Percentiles rank a stretch among this genome's conserved stretches.
Evolutionary conservation across 2,329 filamentous ascomycete species (phyloP).

Genomic region (Monosporascus sp.): DNA sequence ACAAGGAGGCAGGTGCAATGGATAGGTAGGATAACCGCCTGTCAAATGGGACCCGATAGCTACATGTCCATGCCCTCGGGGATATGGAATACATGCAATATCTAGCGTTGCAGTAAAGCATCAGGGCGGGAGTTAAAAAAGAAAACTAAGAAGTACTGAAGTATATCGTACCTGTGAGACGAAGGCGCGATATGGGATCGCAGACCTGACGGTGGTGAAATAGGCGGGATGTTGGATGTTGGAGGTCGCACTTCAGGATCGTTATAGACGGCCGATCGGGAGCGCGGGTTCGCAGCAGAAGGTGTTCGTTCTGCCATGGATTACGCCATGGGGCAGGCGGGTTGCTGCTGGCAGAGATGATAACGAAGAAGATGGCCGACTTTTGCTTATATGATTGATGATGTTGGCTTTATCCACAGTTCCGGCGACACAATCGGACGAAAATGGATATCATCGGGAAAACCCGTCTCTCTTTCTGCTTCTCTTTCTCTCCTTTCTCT

Average conservation of each 20-base stretch:
- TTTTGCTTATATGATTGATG: too few species aligned
- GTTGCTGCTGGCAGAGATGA: conserved; percentile 8
- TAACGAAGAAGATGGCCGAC: neutral
- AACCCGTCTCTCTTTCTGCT: neutral
- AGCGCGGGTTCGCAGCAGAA: conserved; percentile 40
- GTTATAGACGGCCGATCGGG: conserved; percentile 51
- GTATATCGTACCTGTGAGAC: conserved; percentile 24
- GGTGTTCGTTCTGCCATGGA: conserved; percentile 61
- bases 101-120: too few species aligned
- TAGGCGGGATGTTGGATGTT: conserved; percentile 16
- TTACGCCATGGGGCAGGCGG: conserved; percentile 57
- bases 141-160: neutral
- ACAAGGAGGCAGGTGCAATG: neutral
- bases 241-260: conserved; percentile 46
- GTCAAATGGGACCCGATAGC: too few species aligned
- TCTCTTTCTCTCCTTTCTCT: neutral
- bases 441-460: neutral
- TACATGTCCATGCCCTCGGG: too few species aligned
- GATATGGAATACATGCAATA: too few species aligned
- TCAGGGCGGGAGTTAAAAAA: neutral
- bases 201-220: conserved; percentile 5
- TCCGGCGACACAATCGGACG: neutral
- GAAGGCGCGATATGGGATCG: conserved; percentile 15
- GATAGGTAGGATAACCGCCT: neutral
- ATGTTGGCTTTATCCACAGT: neutral